Conservation (phyloP, 2,329 filamentous ascomycete species). For the Cercospora zeina region DNA sequence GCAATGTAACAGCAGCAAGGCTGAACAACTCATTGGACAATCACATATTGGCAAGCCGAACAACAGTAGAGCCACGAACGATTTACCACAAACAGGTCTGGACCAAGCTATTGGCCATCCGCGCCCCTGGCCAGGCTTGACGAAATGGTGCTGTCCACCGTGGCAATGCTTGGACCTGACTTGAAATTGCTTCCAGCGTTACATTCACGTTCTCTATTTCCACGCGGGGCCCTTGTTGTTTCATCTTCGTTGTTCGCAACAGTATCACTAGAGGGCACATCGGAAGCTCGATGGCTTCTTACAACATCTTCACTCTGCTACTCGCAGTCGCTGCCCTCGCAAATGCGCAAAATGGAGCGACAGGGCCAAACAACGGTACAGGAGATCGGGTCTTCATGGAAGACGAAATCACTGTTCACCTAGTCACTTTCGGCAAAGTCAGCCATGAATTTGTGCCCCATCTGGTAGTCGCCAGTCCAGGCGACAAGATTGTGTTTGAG, state of each 20-base stretch:
- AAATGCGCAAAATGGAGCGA: not conserved
- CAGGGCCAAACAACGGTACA: conserved; percentile 1
- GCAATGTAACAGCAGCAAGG: not conserved
- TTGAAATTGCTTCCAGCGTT: not conserved
- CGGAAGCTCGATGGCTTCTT: not conserved
- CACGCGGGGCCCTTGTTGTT: not conserved
- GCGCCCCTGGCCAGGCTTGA: not conserved
- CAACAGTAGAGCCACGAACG: not conserved
- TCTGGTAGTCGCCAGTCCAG: conserved; percentile 42
- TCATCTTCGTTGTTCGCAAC: not conserved
- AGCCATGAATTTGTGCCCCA: conserved; percentile 43
- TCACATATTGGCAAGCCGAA: not conserved
- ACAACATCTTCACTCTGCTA: not conserved
- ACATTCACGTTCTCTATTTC: not conserved
- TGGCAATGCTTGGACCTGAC: not conserved
- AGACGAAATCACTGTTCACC: conserved; percentile 35
- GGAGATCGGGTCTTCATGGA: conserved; percentile 5
- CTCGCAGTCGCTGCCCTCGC: not conserved
- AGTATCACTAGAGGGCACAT: not conserved
- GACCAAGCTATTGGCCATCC: not conserved
- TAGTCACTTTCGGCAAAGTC: conserved; percentile 41
- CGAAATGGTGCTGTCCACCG: not conserved
- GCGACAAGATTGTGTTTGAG: conserved; percentile 47
- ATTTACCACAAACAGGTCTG: not conserved
- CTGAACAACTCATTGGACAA: not conserved